Evolutionary conservation across 2,329 filamentous ascomycete genomes (phyloP).

Genomic region (Monosporascus sp.): DNA sequence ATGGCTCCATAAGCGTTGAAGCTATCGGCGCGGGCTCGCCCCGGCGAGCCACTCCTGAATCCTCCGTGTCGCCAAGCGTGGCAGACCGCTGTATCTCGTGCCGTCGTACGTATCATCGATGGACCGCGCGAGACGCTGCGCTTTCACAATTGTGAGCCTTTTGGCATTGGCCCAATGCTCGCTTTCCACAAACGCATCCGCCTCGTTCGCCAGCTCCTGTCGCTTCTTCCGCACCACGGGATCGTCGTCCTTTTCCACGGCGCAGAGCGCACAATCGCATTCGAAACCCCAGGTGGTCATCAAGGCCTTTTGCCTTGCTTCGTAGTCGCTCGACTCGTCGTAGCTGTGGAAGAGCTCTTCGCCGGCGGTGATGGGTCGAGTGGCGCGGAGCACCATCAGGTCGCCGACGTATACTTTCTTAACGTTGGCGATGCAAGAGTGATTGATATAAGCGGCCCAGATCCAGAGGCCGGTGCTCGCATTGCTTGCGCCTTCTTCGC

Average conservation of each 20-base stretch:
- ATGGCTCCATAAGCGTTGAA: not conserved
- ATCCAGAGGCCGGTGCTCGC: constrained; percentile 34
- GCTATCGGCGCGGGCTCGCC: constrained; percentile 1
- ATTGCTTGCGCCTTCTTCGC: constrained; percentile 23
- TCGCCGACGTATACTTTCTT: constrained; percentile 34
- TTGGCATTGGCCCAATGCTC: constrained; percentile 8
- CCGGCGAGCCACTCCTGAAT: constrained; percentile 25
- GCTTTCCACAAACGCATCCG: constrained; percentile 11
- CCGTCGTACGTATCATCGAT: constrained; percentile 24
- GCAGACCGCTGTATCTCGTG: constrained; percentile 18
- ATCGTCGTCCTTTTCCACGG: constrained; percentile 21
- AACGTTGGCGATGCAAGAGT: constrained; percentile 33
- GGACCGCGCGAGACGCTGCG: constrained; percentile 15
- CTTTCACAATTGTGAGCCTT: constrained; percentile 14
- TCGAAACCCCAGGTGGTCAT: constrained; percentile 31
- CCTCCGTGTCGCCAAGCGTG: constrained; percentile 11
- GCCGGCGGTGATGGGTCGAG: constrained; percentile 21
- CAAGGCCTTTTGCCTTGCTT: constrained; percentile 13
- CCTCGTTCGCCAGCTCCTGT: constrained; percentile 13
- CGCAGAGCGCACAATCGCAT: constrained; percentile 31
- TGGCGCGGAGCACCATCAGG: constrained; percentile 32
- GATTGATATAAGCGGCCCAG: constrained; percentile 35
- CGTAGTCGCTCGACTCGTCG: constrained; percentile 21
- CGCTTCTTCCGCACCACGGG: constrained; percentile 12
- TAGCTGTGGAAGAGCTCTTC: constrained; percentile 31